Base-by-base conservation (phyloP, 1,139 yeast genomes). In the Kurtzmaniella quercitrusa region DNA sequence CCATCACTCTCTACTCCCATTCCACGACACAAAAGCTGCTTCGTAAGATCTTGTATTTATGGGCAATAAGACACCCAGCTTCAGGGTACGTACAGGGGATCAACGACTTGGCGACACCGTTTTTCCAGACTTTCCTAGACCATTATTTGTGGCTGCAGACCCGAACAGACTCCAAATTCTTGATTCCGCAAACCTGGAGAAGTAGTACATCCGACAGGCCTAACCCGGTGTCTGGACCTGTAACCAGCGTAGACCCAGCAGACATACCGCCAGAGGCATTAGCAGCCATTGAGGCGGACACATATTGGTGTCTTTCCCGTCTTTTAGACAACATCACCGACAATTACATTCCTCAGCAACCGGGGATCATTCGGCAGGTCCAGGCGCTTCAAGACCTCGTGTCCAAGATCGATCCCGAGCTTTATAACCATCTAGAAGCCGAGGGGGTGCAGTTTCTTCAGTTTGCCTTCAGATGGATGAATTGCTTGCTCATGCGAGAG, bases 11-110 rank as follows among this genome's bases (percentile, higher is more conserved):
- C 34, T 93, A 93, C 58, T 73, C 84, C 11, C 79, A 63, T 53
- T 76, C 78, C 17, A 70, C 83, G 3, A 88, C 94, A 0, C 98
- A 93, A 56, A 67, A 81, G 46, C 77, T 95, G 12, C 69, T 93
- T 48, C 89, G 93, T 51, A 81, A 86, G 51, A 82, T 94, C 15
- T 66, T 93, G 42, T 94, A 89, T 56, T 70, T 93, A 29, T 93
- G 99, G 99, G 96, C 98, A 0, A 83, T 93, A 17, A 77, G 98
- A 49, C 98, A 94, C 59, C 98, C 99, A 1, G 97, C 98, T 3
- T 83, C 94, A 58, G 99, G 99, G 3, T 93, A 93, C 62, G 99
- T 93, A n/a, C 99, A 93, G 65, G 99, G 99, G 23, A 94, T 93
- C 46, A 93, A 93, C 60, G 99, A 93, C 63, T 73, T 93, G 45